Percentiles rank a stretch among this genome's conserved stretches.
phyloP scores from a whole-genome alignment of 2,329 filamentous ascomycete genomes.

The Neodidymelliopsis sp. region DNA sequence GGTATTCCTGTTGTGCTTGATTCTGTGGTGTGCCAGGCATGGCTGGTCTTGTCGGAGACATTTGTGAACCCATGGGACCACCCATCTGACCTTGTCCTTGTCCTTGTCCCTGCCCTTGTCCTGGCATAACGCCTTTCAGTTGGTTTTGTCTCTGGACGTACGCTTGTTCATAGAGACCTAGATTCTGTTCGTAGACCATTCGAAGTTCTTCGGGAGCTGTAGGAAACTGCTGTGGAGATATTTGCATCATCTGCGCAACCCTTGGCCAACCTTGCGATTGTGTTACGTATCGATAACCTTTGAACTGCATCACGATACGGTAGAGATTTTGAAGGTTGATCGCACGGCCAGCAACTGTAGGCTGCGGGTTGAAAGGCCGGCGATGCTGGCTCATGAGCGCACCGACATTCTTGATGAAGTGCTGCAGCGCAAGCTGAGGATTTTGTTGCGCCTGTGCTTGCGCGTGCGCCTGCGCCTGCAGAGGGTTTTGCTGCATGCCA shows the following conservation, averaged over 20 bases:
- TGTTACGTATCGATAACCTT: slow-evolving; percentile 78
- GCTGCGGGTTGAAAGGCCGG: slow-evolving; percentile 76
- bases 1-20: slow-evolving; percentile 57
- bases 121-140: slow-evolving; percentile 49
- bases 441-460: slow-evolving; percentile 28
- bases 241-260: slow-evolving; percentile 65
- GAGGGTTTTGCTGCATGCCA: slow-evolving; percentile 44
- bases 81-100: slow-evolving; percentile 35
- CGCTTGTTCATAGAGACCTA: slow-evolving; percentile 78
- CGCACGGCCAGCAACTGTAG: slow-evolving; percentile 74
- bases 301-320: slow-evolving; percentile 75
- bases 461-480: slow-evolving; percentile 35
- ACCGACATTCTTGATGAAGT: slow-evolving; percentile 72
- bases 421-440: slow-evolving; percentile 36
- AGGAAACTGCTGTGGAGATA: slow-evolving; percentile 57
- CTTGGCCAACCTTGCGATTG: slow-evolving; percentile 75
- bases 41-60: slow-evolving; percentile 46
- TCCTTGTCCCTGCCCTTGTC: too few relatives aligned
- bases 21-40: slow-evolving; percentile 47
- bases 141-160: slow-evolving; percentile 64
- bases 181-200: slow-evolving; percentile 76
- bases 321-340: slow-evolving; percentile 82
- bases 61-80: slow-evolving; percentile 32
- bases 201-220: slow-evolving; percentile 73
- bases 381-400: slow-evolving; percentile 79